These are phyloP conservation scores for Cutaneotrichosporon sp. DNA, from an alignment of 1,284 basidiomycete genomes.

Conservation along the genomic window DNA sequence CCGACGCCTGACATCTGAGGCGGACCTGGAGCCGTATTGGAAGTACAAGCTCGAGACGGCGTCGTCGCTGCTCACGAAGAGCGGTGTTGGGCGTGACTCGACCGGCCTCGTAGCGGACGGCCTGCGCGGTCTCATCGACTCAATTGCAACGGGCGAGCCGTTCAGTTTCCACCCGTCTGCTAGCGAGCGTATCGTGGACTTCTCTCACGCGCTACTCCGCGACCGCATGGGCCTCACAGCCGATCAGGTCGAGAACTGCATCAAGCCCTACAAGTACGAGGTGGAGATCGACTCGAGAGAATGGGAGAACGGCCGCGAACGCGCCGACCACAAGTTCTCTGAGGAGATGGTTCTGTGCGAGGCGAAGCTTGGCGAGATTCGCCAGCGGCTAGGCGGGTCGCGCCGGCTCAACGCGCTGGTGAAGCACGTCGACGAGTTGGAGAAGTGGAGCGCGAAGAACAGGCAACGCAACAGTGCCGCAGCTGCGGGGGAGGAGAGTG, in stretches of 20 bases:
- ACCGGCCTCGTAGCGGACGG: constrained; percentile 95
- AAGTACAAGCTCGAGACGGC: constrained; percentile 91
- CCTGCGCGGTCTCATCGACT: constrained; percentile 79
- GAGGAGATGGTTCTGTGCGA: constrained; percentile 82
- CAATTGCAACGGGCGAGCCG: constrained; percentile 79
- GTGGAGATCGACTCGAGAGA: constrained; percentile 72
- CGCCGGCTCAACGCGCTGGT: constrained; percentile 73
- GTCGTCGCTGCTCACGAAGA: constrained; percentile 86
- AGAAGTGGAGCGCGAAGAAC: constrained; percentile 72
- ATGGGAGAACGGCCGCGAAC: constrained; percentile 79
- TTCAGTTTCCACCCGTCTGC: constrained; percentile 86
- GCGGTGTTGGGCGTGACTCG: constrained; percentile 89
- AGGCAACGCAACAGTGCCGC: constrained; percentile 28
- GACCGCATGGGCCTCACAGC: constrained; percentile 88
- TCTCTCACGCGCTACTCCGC: constrained; percentile 84
- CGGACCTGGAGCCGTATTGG: constrained; percentile 89
- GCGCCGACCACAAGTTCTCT: constrained; percentile 73
- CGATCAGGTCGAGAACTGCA: constrained; percentile 99
- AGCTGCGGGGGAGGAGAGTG: constrained; percentile 24
- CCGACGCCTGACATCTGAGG: constrained; percentile 55
- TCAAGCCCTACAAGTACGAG: constrained; percentile 99
- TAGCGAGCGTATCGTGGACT: constrained; percentile 80
- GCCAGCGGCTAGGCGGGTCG: constrained; percentile 76
- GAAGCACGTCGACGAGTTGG: constrained; percentile 73
- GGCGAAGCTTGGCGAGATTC: constrained; percentile 75